These are phyloP conservation scores for Hypoxylon trugodes DNA, from an alignment of 495 filamentous ascomycete species.

Conservation along the genomic window DNA sequence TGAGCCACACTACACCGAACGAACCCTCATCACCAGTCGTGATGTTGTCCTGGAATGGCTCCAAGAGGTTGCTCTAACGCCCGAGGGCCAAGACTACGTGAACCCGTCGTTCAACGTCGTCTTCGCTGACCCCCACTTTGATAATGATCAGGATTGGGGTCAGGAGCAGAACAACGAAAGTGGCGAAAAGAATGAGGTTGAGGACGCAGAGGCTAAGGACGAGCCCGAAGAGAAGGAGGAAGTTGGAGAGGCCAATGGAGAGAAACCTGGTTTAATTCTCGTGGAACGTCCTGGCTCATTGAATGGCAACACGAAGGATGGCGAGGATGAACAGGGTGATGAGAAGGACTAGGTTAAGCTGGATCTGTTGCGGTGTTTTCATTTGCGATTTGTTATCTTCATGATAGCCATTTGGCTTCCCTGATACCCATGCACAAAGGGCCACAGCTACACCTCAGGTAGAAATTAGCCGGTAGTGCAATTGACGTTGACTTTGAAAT, in stretches of 20 bases:
- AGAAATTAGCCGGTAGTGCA: too few relatives aligned
- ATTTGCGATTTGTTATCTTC: not conserved
- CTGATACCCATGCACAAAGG: too few relatives aligned
- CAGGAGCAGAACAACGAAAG: slow-evolving; percentile 5
- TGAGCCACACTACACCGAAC: slow-evolving; percentile 47
- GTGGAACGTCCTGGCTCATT: not conserved
- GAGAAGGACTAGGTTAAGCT: slow-evolving; percentile 4
- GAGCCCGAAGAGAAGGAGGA: not conserved
- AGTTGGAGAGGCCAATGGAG: too few relatives aligned
- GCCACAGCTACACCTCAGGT: too few relatives aligned
- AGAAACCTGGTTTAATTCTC: not conserved
- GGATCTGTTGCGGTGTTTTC: not conserved
- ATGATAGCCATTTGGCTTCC: too few relatives aligned
- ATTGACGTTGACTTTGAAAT: too few relatives aligned
- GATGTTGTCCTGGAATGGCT: slow-evolving; percentile 54
- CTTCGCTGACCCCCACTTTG: slow-evolving; percentile 12
- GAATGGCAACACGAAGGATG: not conserved
- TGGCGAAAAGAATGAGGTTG: not conserved
- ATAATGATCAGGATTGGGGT: slow-evolving; percentile 12
- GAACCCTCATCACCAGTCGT: slow-evolving; percentile 47
- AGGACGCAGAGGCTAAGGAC: not conserved
- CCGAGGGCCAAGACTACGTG: slow-evolving; percentile 35
- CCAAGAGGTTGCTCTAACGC: slow-evolving; percentile 50
- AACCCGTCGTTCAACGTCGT: slow-evolving; percentile 45
- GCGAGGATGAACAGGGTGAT: not conserved